These are phyloP conservation scores for Litchi chinensis DNA, from an alignment of 345 rosid species.

Conservation along the genomic window DNA sequence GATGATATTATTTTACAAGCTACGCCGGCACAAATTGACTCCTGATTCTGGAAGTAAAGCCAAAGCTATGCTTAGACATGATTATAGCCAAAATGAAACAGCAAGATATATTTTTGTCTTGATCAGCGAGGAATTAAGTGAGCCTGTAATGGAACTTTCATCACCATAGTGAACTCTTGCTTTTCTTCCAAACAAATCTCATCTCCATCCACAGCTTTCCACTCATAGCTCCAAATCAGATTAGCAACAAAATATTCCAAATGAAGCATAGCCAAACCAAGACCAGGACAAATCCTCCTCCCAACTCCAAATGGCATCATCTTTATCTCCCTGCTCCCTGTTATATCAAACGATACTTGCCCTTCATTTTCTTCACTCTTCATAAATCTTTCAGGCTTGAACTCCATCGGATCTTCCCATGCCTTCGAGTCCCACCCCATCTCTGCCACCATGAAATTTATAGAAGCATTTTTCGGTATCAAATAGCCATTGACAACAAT, in stretches of 20 bases:
- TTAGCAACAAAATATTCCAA: conserved; percentile 25
- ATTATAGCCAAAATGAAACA: no score
- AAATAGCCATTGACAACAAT: conserved; percentile 6
- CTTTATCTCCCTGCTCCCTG: conserved; percentile 7
- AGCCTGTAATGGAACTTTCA: conserved; percentile 9
- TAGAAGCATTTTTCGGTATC: conserved; percentile 17
- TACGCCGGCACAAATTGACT: no score
- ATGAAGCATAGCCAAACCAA: conserved; percentile 21
- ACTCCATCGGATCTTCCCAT: conserved; percentile 29
- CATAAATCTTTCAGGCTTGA: conserved; percentile 27
- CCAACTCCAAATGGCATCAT: conserved; percentile 26
- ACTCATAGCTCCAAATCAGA: conserved; percentile 15
- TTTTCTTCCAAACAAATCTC: conserved; percentile 3
- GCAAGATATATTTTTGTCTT: not conserved
- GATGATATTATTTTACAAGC: no score
- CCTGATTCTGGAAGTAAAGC: no score
- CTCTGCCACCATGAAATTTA: conserved; percentile 27
- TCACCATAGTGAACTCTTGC: not conserved
- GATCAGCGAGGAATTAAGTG: not conserved
- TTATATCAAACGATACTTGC: conserved; percentile 13
- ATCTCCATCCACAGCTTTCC: conserved; percentile 21
- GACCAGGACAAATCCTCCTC: conserved; percentile 25
- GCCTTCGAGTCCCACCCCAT: conserved; percentile 23
- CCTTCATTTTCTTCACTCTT: not conserved
- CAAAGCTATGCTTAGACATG: no score